Percentiles rank a stretch among this genome's conserved stretches.
phyloP scores from a whole-genome alignment of 257 asterid genomes.

The Rehmannia glutinosa region DNA sequence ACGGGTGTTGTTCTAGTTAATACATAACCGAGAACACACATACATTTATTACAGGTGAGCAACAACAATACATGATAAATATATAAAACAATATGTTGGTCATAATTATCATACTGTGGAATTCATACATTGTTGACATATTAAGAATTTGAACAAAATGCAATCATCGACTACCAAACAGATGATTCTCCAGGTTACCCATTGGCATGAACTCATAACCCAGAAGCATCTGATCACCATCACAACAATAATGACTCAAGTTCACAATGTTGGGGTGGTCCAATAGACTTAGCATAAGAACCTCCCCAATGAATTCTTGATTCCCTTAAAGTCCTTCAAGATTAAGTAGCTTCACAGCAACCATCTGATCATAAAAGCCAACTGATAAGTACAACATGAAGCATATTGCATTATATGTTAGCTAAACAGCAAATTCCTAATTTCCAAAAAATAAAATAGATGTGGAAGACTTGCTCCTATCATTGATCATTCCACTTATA shows the following conservation, averaged over 20 bases:
- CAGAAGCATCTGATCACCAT: conserved; percentile 87
- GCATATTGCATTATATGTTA: conserved; percentile 11
- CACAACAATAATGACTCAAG: conserved; percentile 78
- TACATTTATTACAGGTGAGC: no score
- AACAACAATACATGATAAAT: no score
- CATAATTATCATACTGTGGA: no score
- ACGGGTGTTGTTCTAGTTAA: no score
- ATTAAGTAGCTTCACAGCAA: conserved; percentile 87
- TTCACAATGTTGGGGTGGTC: conserved; percentile 87
- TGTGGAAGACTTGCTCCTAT: no score
- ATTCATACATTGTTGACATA: no score
- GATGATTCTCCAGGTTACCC: conserved; percentile 92
- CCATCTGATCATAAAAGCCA: conserved; percentile 35
- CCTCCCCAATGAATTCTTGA: conserved; percentile 87
- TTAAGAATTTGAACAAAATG: neutral
- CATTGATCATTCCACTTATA: no score
- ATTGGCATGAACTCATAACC: conserved; percentile 84
- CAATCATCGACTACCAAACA: conserved; percentile 62
- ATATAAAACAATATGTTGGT: no score
- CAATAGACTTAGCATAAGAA: conserved; percentile 81
- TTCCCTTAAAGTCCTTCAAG: conserved; percentile 87
- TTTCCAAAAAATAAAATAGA: no score
- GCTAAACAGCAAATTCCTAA: neutral
- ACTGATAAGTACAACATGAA: neutral
- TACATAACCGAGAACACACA: no score